These are phyloP conservation scores for Verticillium nubilum DNA, from an alignment of 2,329 filamentous ascomycete genomes.

Conservation along the genomic window DNA sequence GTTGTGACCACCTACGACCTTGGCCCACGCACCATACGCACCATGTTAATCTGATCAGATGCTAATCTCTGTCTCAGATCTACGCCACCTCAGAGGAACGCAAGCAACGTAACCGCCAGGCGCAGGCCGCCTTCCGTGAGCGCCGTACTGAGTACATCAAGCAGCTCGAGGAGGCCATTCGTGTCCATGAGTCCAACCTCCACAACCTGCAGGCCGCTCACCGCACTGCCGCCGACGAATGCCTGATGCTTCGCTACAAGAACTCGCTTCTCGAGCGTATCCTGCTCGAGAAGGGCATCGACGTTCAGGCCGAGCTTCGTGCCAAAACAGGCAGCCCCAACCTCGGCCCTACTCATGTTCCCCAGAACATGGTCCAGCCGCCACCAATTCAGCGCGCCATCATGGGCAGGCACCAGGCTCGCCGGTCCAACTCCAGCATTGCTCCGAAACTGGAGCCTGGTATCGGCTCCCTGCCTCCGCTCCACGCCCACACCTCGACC, in stretches of 20 bases:
- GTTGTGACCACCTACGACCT: background rate
- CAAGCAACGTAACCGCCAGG: constrained; percentile 95
- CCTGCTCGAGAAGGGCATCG: constrained; percentile 93
- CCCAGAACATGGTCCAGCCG: constrained; percentile 64
- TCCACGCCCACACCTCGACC: constrained; percentile 47
- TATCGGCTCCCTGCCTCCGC: constrained; percentile 37
- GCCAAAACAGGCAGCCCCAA: constrained; percentile 87
- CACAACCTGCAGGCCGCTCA: constrained; percentile 92
- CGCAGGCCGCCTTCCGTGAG: constrained; percentile 94
- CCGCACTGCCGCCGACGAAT: constrained; percentile 91
- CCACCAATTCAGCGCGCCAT: constrained; percentile 76
- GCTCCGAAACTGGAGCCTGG: constrained; percentile 66
- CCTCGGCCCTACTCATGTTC: constrained; percentile 63
- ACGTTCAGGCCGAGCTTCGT: constrained; percentile 92
- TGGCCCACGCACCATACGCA: constrained; percentile 5
- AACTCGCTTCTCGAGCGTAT: constrained; percentile 95
- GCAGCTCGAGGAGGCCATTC: constrained; percentile 95
- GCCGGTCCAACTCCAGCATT: constrained; percentile 67
- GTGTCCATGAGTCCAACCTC: constrained; percentile 90
- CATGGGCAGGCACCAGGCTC: constrained; percentile 72
- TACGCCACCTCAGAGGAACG: constrained; percentile 98
- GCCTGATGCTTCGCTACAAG: constrained; percentile 96
- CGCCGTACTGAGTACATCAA: constrained; percentile 98
- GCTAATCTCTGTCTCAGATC: constrained; percentile 52
- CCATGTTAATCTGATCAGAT: background rate